Base-by-base conservation (phyloP, 2,329 filamentous ascomycete genomes). In the Furcasterigmium furcatum region DNA sequence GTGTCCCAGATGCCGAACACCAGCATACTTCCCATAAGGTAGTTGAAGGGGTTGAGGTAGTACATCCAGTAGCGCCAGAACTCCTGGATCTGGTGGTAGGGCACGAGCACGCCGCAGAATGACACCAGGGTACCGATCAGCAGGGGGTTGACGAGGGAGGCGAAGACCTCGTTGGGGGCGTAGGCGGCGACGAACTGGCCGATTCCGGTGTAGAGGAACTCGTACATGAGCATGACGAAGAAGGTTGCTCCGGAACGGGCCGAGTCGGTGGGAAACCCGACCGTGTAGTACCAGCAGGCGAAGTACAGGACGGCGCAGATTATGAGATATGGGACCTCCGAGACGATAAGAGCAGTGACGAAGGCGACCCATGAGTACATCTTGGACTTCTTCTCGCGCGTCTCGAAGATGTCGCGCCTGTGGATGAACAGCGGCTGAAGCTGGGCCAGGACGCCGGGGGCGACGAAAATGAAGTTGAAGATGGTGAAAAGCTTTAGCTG, bases 21-120 rank as follows among this genome's bases (percentile, higher is more conserved):
- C 6, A 83, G 61, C 63, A 84, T 69, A 24, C 68, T 68, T 5
- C 76, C 74, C 62, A 83, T 78, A 4, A 84, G 64, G 47, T 83
- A 84, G 63, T 77, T 81, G 67, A 82, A 83, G 0, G 79, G 80
- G 53, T 83, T 78, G 14, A 81, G 56, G 43, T 69, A 82, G 63
- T 82, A 83, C 5, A 85, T 75, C 68, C 57, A 59, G 41, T 57
- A 59, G 9, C 48, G 47, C 57, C 58, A 60, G 25, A 59, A 60
- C 0, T 52, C 39, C 8, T 54, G 47, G 20, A 58, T 57, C 8
- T 51, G 46, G 1, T 18, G 18, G 35, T 58, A 60, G 0, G 55
- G 56, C 9, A 59, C 50, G 1, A 60, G 47, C 1, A 59, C 54
- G 6, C 57, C 56, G 14, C 56, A 59, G 42, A 60, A 60, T 47